A percentile compares a stretch with the other conserved stretches of the same genome.
Evolutionary conservation across 2,329 filamentous ascomycete genomes (phyloP).

Genomic region (Exophiala lecanii-corni): DNA sequence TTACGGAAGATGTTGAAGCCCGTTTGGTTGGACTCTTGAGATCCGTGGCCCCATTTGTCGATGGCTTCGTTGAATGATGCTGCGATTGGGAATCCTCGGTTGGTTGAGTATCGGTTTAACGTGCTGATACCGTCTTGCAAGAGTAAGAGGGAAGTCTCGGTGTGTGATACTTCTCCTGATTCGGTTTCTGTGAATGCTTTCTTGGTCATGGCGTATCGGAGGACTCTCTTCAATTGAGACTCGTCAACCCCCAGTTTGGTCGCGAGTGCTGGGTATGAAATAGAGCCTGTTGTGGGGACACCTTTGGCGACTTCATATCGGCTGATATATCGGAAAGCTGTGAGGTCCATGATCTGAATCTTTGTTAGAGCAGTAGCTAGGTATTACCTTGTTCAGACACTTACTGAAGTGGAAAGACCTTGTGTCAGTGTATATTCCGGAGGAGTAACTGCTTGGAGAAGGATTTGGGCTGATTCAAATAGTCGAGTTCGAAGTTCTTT

Average conservation of each 20-base stretch:
- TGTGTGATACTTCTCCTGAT: conserved; percentile 9
- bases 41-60: conserved; percentile 22
- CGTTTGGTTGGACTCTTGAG: conserved; percentile 23
- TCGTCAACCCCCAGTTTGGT: conserved; percentile 3
- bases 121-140: conserved; percentile 6
- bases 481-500: conserved; percentile 3
- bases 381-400: conserved; percentile 1
- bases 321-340: conserved; percentile 2
- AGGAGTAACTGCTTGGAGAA: conserved; percentile 7
- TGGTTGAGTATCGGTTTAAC: conserved; percentile 8
- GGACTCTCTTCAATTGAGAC: conserved; percentile 7
- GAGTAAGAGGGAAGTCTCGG: conserved; percentile 4
- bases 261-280: conserved; percentile 3
- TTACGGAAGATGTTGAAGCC: conserved; percentile 30
- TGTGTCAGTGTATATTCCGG: conserved; percentile 14
- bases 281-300: background rate
- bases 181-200: conserved; percentile 8
- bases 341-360: conserved; percentile 2
- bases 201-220: conserved; percentile 12
- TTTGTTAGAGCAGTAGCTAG: background rate
- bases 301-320: conserved; percentile 4
- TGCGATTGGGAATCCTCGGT: conserved; percentile 13
- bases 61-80: conserved; percentile 27
- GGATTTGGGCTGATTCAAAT: conserved; percentile 11
- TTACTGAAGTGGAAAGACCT: conserved; percentile 10